Evolutionary conservation across 495 filamentous ascomycete genomes (phyloP).

Genomic region (Neurospora sp.): DNA sequence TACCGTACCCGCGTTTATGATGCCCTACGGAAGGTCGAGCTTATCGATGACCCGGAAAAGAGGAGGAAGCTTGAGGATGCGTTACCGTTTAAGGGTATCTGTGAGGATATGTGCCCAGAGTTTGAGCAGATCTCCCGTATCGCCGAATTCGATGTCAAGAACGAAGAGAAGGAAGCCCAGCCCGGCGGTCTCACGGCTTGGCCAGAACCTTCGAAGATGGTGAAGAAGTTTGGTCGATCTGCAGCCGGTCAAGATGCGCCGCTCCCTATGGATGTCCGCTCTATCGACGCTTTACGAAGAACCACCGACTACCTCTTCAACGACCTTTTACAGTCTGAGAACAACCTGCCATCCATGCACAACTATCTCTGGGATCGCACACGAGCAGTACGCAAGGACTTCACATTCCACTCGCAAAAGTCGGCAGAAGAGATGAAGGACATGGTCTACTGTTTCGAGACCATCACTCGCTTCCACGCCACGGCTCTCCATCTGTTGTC

Average conservation of each 20-base stretch:
- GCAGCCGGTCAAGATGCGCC: conserved; percentile 89
- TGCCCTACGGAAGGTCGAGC: conserved; percentile 58
- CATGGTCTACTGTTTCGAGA: conserved; percentile 75
- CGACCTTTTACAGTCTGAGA: conserved; percentile 54
- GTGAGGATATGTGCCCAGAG: conserved; percentile 88
- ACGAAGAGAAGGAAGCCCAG: conserved; percentile 35
- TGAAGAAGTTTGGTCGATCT: conserved; percentile 84
- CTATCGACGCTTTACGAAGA: conserved; percentile 59
- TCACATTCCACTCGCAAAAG: conserved; percentile 72
- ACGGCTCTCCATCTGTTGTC: conserved; percentile 78
- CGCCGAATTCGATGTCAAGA: conserved; percentile 48
- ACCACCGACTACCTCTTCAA: conserved; percentile 78
- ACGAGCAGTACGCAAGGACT: conserved; percentile 84
- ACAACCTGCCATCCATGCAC: conserved; percentile 59
- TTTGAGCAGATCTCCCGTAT: conserved; percentile 78
- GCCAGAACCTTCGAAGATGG: conserved; percentile 33
- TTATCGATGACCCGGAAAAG: conserved; percentile 85
- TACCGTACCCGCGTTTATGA: conserved; percentile 59
- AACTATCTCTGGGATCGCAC: conserved; percentile 93
- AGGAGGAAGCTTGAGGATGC: conserved; percentile 71
- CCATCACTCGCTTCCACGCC: conserved; percentile 87
- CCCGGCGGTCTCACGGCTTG: conserved; percentile 29
- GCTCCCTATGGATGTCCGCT: conserved; percentile 84
- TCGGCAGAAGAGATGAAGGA: conserved; percentile 49
- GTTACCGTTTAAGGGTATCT: conserved; percentile 79